A percentile compares a stretch with the other conserved stretches of the same genome.
Evolutionary conservation across 2,329 filamentous ascomycete species (phyloP).

Genomic region (Aspergillus vadensis): DNA sequence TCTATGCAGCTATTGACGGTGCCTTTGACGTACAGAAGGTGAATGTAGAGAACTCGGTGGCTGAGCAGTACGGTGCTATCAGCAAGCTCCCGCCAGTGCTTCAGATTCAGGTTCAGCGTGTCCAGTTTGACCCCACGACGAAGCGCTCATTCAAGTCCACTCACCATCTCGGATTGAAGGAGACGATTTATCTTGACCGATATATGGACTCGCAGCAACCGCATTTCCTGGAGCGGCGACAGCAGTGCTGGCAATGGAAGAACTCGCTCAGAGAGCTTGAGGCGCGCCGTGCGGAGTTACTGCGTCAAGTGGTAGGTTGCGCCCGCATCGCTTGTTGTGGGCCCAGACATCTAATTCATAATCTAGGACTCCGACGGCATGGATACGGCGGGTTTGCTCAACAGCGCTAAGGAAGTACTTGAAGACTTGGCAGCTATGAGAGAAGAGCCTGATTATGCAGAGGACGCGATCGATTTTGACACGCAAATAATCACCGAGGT

Average conservation of each 20-base stretch:
- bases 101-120: slow-evolving; percentile 85
- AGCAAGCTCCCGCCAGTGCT: slow-evolving; percentile 78
- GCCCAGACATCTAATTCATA: slow-evolving; percentile 10
- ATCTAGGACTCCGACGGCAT: slow-evolving; percentile 27
- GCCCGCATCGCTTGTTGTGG: neutral
- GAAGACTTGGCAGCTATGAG: slow-evolving; percentile 45
- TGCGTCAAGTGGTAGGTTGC: slow-evolving; percentile 35
- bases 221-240: slow-evolving; percentile 63
- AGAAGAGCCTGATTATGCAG: slow-evolving; percentile 27
- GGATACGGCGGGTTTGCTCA: slow-evolving; percentile 36
- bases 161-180: slow-evolving; percentile 75
- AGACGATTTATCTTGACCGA: slow-evolving; percentile 81
- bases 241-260: slow-evolving; percentile 74
- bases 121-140: slow-evolving; percentile 67
- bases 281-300: slow-evolving; percentile 47
- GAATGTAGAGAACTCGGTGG: slow-evolving; percentile 62
- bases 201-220: slow-evolving; percentile 71
- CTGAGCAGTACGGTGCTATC: slow-evolving; percentile 70
- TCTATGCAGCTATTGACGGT: slow-evolving; percentile 83
- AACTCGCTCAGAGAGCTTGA: slow-evolving; percentile 61
- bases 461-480: slow-evolving; percentile 49
- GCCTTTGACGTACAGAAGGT: slow-evolving; percentile 81
- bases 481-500: slow-evolving; percentile 45
- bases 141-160: slow-evolving; percentile 69
- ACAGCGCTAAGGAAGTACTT: slow-evolving; percentile 46